Base-by-base conservation (phyloP, 2,329 filamentous ascomycete species). In the Beauveria australis region DNA sequence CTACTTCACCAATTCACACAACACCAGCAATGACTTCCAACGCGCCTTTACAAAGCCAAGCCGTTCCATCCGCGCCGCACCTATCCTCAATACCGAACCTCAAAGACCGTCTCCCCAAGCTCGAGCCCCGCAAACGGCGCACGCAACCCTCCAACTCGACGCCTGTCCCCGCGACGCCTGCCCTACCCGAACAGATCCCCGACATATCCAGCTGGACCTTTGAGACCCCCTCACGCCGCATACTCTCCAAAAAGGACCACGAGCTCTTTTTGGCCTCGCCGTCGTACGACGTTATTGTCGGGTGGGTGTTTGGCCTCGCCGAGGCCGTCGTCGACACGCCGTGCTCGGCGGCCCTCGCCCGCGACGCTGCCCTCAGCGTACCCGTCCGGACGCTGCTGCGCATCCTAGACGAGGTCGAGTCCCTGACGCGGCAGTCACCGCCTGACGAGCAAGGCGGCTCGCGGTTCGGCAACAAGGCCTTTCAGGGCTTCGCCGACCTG, bases 381-480 rank as follows among this genome's bases (percentile, higher is more conserved):
- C 73, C 80, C 3, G 77, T 95, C 59, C 77, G 78, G 62, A 80
- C 82, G 16, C 83, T 97, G 37, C 73, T 95, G 44, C 70, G 73
- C 18, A 84, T 97, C 22, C 79, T 99, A 12, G 81, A 88, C 40
- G 81, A 87, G 59, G 84, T 89, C 9, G 86, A 91, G 58, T 73
- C 77, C 5, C 78, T 93, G 1, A 80, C 96, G 5, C 76, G 80
- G 16, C 76, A 81, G 56, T 87, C 88, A 57, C 94, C 94, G 1
- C 88, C 94, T 0, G 82, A 93, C 66, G 92, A 97, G 64, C 89
- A 92, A 52, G 88, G 86, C 33, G 92, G 92, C 51, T 96, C 92
- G 9, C 84, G 94, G 28, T 99, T 99, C 72, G 95, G 94, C 52
- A 99, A 99, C 75, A 92, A 92, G 66, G 85, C 89, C 2, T 99